Conservation (phyloP, 1,139 yeast species). For the Geotrichum bryndzae region DNA sequence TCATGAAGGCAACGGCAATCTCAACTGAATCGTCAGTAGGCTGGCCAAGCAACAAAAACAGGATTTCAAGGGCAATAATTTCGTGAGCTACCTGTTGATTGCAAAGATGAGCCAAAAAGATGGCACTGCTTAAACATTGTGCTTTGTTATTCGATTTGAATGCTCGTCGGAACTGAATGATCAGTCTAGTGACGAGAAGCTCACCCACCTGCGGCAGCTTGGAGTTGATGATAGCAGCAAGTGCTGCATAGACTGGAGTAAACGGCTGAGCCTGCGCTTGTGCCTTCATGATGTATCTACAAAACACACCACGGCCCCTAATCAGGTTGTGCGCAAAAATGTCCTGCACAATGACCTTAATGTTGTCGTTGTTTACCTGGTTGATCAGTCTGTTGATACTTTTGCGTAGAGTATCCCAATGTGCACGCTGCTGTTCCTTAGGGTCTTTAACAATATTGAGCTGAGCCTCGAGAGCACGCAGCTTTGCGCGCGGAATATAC, state of each 20-base stretch:
- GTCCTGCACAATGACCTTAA: constrained; percentile 44
- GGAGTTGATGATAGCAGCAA: constrained; percentile 57
- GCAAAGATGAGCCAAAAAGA: constrained; percentile 57
- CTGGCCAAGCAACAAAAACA: constrained; percentile 50
- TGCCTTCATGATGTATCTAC: constrained; percentile 51
- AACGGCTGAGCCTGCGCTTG: constrained; percentile 42
- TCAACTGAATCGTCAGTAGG: constrained; percentile 52
- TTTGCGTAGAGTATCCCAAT: constrained; percentile 52
- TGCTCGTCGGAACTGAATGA: constrained; percentile 54
- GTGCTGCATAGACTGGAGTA: constrained; percentile 51
- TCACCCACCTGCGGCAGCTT: constrained; percentile 68
- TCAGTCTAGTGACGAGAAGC: constrained; percentile 47
- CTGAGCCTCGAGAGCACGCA: constrained; percentile 42
- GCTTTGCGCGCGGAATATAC: constrained; percentile 49
- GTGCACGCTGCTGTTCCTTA: constrained; percentile 44
- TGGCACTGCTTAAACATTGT: constrained; percentile 41
- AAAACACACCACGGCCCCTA: constrained; percentile 57
- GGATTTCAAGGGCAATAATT: constrained; percentile 55
- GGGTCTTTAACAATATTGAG: constrained; percentile 29
- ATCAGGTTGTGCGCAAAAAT: constrained; percentile 51
- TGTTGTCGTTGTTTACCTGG: constrained; percentile 43
- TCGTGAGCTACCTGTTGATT: constrained; percentile 64
- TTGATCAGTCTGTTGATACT: constrained; percentile 46
- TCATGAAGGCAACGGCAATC: constrained; percentile 42
- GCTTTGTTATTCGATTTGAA: constrained; percentile 46